Conservation (phyloP, 2,329 filamentous ascomycete species). For the Exophiala sp. region DNA sequence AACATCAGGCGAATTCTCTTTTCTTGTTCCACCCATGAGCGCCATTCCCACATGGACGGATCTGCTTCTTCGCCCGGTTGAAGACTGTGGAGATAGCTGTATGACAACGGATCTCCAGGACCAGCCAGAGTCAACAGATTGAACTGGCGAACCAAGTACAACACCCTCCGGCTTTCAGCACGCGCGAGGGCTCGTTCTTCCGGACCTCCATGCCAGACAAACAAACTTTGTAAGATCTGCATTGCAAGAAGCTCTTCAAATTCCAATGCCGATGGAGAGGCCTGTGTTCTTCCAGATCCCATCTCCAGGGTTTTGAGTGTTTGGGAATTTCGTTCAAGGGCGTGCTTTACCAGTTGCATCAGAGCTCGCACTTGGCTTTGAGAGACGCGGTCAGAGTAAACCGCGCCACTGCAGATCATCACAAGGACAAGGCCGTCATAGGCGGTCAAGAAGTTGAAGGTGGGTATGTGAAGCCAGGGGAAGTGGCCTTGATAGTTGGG, state of each 20-base stretch:
- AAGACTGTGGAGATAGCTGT: slow-evolving; percentile 58
- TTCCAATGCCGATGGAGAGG: slow-evolving; percentile 42
- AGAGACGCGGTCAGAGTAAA: slow-evolving; percentile 61
- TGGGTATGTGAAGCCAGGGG: slow-evolving; percentile 64
- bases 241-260: slow-evolving; percentile 57
- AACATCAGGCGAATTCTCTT: slow-evolving; percentile 60
- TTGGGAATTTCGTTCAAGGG: slow-evolving; percentile 30
- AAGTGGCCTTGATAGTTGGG: slow-evolving; percentile 69
- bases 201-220: slow-evolving; percentile 65
- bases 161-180: slow-evolving; percentile 37
- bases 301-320: slow-evolving; percentile 26
- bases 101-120: slow-evolving; percentile 42
- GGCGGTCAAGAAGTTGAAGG: slow-evolving; percentile 60
- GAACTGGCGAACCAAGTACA: slow-evolving; percentile 50
- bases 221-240: slow-evolving; percentile 55
- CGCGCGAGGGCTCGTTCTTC: slow-evolving; percentile 59
- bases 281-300: slow-evolving; percentile 33
- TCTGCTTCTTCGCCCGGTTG: slow-evolving; percentile 44
- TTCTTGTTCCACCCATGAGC: slow-evolving; percentile 64
- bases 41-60: slow-evolving; percentile 57
- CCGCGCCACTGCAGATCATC: slow-evolving; percentile 68
- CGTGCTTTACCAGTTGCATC: slow-evolving; percentile 57
- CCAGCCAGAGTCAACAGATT: slow-evolving; percentile 52
- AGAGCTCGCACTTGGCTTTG: slow-evolving; percentile 59
- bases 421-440: slow-evolving; percentile 62